Evolutionary conservation across 306 rosid genomes (phyloP).

Genomic region (Acacia crassicarpa): DNA sequence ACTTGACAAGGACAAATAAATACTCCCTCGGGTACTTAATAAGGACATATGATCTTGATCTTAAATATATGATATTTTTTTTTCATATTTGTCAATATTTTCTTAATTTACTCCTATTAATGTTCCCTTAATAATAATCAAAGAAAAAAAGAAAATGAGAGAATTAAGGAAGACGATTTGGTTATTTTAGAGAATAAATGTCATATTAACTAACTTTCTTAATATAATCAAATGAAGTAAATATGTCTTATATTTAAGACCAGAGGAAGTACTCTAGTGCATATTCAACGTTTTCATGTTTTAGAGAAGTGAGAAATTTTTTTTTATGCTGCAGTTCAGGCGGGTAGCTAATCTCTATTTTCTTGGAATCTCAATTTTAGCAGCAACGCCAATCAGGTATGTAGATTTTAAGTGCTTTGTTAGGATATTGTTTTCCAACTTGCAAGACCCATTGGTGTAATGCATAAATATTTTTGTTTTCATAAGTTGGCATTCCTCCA

Average conservation of each 20-base stretch:
- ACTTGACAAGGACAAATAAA: slow-evolving; percentile 2
- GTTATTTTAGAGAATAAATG: no score
- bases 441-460: slow-evolving; percentile 12
- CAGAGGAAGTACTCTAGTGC: neutral
- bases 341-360: slow-evolving; percentile 91
- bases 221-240: no score
- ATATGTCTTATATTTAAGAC: no score
- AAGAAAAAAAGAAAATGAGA: no score
- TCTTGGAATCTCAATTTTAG: slow-evolving; percentile 77
- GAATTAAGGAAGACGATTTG: no score
- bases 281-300: slow-evolving; percentile 4
- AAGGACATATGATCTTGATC: no score
- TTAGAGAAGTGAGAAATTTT: slow-evolving; percentile 28
- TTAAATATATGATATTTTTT: no score
- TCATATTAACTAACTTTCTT: no score
- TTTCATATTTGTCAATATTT: no score
- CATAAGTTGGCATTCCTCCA: slow-evolving; percentile 1
- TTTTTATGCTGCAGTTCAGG: slow-evolving; percentile 70
- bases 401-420: slow-evolving; percentile 18
- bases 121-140: no score
- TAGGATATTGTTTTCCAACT: slow-evolving; percentile 22
- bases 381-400: slow-evolving; percentile 84
- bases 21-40: no score
- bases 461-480: slow-evolving; percentile 4
- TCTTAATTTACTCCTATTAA: no score